Base-by-base conservation (phyloP, 163 green algal genomes). In the Scenedesmus sp. region DNA sequence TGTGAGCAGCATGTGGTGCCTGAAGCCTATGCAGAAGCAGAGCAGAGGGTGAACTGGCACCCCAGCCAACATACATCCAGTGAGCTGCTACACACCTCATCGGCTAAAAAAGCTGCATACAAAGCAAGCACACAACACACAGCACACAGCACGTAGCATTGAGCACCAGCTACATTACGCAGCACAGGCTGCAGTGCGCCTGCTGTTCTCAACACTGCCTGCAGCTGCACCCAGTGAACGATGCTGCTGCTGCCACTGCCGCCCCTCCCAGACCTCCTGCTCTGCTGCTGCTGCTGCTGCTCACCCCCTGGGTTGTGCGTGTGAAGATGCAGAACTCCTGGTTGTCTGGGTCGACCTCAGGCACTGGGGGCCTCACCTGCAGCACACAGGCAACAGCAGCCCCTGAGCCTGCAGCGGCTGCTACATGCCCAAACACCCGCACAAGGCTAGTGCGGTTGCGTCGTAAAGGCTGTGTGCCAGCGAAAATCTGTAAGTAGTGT, bases 311-410 rank as follows among this genome's bases (percentile, higher is more conserved):
- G 78, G 94, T 95, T 15, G 95, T 94, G 46, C 95, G 92, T 24
- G 97, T 91, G 85, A 99, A 99, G 68, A 99, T 90, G 24, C 98
- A 96, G 93, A 99, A 98, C 94, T 99, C 97, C 37, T 93, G 95
- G 88, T 99, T 98, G 35, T 98, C 95, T 13, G 96, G 96, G 89
- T 99, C 97, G 9, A 99, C 94, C 46, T 96, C 94, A 37, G 97
- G 97, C 0, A 92, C 94, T 13, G 95, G 95, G 0, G 95, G 94
- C 0, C 44, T 16, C 43, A 88, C 10, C 81, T 87, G 88, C 26
- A 68, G 24, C 30, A 2, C 9, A 70, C 68, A 76, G 16, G 78
- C 33, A 33, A 4, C 35, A 88, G 30, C 65, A 76, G 30, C 30
- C 7, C 9, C 65, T 22, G 5, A 40, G 30, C 65, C 30, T 22